Evolutionary conservation across 306 rosid species (phyloP), one percentile per base, ranked within the genome.

Genomic region (Abrus precatorius): DNA sequence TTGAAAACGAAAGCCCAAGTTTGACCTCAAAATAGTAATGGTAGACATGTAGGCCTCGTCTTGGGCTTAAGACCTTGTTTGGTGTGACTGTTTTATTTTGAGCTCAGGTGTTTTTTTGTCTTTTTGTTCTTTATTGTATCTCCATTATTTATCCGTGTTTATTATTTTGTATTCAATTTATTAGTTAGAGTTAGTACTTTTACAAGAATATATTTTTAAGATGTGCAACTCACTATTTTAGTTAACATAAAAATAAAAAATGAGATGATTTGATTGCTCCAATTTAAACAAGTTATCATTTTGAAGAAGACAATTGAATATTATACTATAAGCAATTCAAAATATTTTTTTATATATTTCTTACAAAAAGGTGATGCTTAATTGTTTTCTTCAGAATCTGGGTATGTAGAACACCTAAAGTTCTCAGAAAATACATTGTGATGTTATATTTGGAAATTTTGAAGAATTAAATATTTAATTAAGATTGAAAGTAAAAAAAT

Each of bases 1-100:
- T n/a, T 6, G 48, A 40, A 64, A 38, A 64, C 3, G 49, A 64
- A 64, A 64, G 70, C 32, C 70, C 14, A 64, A 64, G 10, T n/a
- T 64, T 64, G 70, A 64, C 69, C 9, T 36, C n/a, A 62, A 63
- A 64, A 20, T 9, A 54, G 60, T 41, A 64, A 30, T 1, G 7
- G 32, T 32, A 64, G 4, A 38, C 70, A 64, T 64, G 70, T 38
- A 32, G 70, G 70, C 70, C n/a, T 40, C 49, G 30, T 38, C 48
- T 36, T 44, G 38, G 55, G 36, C 72, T 67, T 27, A 67, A 67
- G 72, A 54, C 55, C 8, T 29, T 67, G 72, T 67, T 44, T 67
- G 72, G 54, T 43, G 1, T 0, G 2, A 27, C 20, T 43, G 3
- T 40, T 65, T 20, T 6, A n/a, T 9, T 20, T 55, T 55, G 20